These are phyloP conservation scores for Yarrowia sp. DNA, from an alignment of 805 yeast genomes.

Conservation along the genomic window DNA sequence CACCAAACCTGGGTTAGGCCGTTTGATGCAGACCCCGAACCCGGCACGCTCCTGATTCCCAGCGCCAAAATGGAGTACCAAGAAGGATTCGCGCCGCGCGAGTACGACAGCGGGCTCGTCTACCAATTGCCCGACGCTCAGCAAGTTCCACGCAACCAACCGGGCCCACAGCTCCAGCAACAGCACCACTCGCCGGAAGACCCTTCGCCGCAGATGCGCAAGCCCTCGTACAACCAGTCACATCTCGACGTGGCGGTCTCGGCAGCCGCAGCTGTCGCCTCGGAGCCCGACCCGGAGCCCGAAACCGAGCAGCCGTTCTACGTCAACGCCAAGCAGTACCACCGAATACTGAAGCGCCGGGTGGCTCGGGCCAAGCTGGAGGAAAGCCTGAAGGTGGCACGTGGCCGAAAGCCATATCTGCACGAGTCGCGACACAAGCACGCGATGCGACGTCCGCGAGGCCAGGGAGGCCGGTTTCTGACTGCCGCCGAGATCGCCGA, in stretches of 20 bases:
- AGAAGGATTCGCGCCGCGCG: slow-evolving; percentile 22
- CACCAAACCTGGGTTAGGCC: slow-evolving; percentile 16
- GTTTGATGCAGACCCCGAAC: slow-evolving; percentile 1
- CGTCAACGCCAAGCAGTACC: slow-evolving; percentile 97
- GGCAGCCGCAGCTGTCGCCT: background rate
- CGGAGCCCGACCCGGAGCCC: slow-evolving; percentile 15
- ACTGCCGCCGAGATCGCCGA: slow-evolving; percentile 85
- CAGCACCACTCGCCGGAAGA: slow-evolving; percentile 16
- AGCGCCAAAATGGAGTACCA: slow-evolving; percentile 13
- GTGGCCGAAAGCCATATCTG: slow-evolving; percentile 88
- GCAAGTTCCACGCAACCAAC: slow-evolving; percentile 5
- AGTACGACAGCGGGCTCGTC: slow-evolving; percentile 14
- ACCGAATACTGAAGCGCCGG: slow-evolving; percentile 87
- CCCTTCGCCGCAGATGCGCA: background rate
- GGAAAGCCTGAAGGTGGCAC: slow-evolving; percentile 78
- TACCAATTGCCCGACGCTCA: slow-evolving; percentile 16
- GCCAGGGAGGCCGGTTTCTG: slow-evolving; percentile 95
- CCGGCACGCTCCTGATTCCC: background rate
- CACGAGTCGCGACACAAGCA: slow-evolving; percentile 98
- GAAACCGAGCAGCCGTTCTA: slow-evolving; percentile 82
- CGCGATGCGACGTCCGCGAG: slow-evolving; percentile 98
- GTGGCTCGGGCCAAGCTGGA: slow-evolving; percentile 91
- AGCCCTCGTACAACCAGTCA: background rate
- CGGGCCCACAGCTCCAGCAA: background rate
- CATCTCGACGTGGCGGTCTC: background rate